Evolutionary conservation across 2,329 filamentous ascomycete species (phyloP).

Genomic region (Alternaria sp.): DNA sequence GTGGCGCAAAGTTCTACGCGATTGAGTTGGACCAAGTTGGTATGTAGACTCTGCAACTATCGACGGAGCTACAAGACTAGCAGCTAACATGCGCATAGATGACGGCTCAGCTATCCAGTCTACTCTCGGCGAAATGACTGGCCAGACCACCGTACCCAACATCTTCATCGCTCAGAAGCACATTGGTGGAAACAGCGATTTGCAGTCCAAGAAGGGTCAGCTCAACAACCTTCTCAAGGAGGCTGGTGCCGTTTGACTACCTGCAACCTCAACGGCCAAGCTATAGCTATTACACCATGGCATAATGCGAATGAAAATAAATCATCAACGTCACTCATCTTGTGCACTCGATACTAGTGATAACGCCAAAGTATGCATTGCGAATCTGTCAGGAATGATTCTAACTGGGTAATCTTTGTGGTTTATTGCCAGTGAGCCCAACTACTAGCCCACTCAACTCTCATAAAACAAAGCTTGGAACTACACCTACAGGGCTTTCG

Average conservation of each 20-base stretch:
- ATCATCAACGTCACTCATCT: neutral
- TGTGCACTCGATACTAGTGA: neutral
- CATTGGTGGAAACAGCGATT: constrained; percentile 94
- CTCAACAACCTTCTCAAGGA: constrained; percentile 71
- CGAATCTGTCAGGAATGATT: constrained; percentile 22
- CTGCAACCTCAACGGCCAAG: neutral
- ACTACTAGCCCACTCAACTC: constrained; percentile 27
- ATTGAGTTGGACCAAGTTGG: constrained; percentile 87
- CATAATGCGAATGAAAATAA: neutral
- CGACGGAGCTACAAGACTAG: neutral
- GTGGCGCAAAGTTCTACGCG: constrained; percentile 75
- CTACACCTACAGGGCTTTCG: constrained; percentile 12
- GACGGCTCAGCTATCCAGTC: constrained; percentile 86
- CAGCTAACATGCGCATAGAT: constrained; percentile 58
- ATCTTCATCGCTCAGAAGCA: constrained; percentile 91
- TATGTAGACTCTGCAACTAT: constrained; percentile 59
- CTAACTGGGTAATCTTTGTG: constrained; percentile 43
- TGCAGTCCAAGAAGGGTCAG: constrained; percentile 72
- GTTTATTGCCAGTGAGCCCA: constrained; percentile 36
- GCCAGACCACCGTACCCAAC: constrained; percentile 92
- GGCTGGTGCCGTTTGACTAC: constrained; percentile 68
- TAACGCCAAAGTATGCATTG: constrained; percentile 19
- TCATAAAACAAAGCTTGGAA: constrained; percentile 13
- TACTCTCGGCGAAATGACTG: constrained; percentile 80
- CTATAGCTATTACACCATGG: neutral